Percentiles rank a stretch among this genome's conserved stretches.
Evolutionary conservation across 2,329 filamentous ascomycete genomes (phyloP).

Genomic region (Xylaria arbuscula): DNA sequence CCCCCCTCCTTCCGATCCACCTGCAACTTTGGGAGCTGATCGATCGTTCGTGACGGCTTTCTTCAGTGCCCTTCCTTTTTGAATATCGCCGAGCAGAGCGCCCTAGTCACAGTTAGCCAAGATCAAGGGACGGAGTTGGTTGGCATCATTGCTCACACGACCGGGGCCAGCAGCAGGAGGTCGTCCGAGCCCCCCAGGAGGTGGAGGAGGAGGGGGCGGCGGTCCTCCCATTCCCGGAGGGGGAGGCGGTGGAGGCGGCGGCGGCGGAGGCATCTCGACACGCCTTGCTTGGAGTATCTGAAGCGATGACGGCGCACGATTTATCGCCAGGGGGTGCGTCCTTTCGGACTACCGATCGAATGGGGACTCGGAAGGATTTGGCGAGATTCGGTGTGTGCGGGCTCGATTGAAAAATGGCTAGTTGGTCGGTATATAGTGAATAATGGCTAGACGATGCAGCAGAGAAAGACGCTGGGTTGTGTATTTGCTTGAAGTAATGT

Average conservation of each 20-base stretch:
- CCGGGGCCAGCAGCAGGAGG: slow-evolving; percentile 67
- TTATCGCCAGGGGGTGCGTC: no score
- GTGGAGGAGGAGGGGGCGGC: slow-evolving; percentile 73
- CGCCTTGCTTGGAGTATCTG: slow-evolving; percentile 9
- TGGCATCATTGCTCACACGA: slow-evolving; percentile 65
- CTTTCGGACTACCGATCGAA: slow-evolving; percentile 2
- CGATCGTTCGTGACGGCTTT: slow-evolving; percentile 93
- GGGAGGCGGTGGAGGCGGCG: slow-evolving; percentile 77
- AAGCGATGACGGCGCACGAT: background rate
- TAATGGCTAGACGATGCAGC: slow-evolving; percentile 20
- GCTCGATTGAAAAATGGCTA: background rate
- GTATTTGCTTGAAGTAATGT: slow-evolving; percentile 14
- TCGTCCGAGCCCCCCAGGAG: slow-evolving; percentile 68
- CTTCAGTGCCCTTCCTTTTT: slow-evolving; percentile 81
- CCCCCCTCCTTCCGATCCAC: slow-evolving; percentile 61
- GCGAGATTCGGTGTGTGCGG: slow-evolving; percentile 1
- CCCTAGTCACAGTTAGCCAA: slow-evolving; percentile 64
- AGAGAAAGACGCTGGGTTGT: slow-evolving; percentile 3
- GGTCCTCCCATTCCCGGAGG: slow-evolving; percentile 63
- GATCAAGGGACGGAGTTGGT: background rate
- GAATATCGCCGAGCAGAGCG: slow-evolving; percentile 87
- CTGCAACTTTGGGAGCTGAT: slow-evolving; percentile 79
- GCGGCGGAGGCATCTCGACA: slow-evolving; percentile 65
- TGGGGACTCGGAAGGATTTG: background rate
- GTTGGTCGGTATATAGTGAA: slow-evolving; percentile 17